These are phyloP conservation scores for Ophidiomyces ophidiicola DNA, from an alignment of 2,329 filamentous ascomycete species.

Conservation along the genomic window DNA sequence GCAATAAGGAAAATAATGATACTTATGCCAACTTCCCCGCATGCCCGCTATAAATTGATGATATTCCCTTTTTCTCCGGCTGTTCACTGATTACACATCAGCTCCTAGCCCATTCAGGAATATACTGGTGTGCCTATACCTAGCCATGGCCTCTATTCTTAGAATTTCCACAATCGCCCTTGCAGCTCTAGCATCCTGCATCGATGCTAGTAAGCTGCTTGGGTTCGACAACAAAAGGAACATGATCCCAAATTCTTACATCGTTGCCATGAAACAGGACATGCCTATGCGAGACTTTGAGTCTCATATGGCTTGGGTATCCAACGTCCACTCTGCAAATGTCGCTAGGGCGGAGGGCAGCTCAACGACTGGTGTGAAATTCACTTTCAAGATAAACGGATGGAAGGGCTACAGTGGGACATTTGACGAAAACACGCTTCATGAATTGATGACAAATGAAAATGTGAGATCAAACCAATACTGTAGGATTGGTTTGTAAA, in stretches of 20 bases:
- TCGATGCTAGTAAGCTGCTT: conserved; percentile 6
- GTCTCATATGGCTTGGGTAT: conserved; percentile 9
- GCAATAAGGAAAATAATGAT: too few relatives aligned
- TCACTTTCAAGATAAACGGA: conserved; percentile 11
- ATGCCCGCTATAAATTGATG: too few relatives aligned
- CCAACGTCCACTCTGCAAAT: conserved; percentile 4
- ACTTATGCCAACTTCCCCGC: too few relatives aligned
- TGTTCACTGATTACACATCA: too few relatives aligned
- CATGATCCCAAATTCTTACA: conserved; percentile 11
- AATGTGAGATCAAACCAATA: neutral
- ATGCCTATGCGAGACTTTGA: conserved; percentile 6
- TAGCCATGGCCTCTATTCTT: conserved; percentile 2
- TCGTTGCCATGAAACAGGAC: conserved; percentile 10
- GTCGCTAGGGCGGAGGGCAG: neutral
- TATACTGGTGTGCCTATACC: neutral
- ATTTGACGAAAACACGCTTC: conserved; percentile 13
- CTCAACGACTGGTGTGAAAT: conserved; percentile 6
- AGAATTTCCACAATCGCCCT: conserved; percentile 1
- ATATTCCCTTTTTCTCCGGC: too few relatives aligned
- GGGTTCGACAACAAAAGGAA: conserved; percentile 6
- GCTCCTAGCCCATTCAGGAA: too few relatives aligned
- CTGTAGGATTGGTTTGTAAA: neutral
- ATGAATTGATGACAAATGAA: conserved; percentile 8
- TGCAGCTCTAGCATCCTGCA: conserved; percentile 3
- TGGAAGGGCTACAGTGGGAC: conserved; percentile 14